Evolutionary conservation across 305 asterid genomes (phyloP), one percentile per base, ranked within the genome.

Genomic region (Withania somnifera): DNA sequence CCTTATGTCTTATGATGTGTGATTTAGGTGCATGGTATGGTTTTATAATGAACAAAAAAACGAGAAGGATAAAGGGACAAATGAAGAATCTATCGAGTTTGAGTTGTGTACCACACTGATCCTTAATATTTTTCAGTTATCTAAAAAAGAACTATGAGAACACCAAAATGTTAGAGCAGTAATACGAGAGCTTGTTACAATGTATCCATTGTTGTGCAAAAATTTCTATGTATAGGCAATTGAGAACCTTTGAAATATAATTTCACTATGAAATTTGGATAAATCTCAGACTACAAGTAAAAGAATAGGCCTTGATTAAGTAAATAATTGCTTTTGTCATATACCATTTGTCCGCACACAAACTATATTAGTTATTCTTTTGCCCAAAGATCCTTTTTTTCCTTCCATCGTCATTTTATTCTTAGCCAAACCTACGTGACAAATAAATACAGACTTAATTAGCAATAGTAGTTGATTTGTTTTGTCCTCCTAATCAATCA

Each of bases 401-500:
- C 14, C 61, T 47, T 50, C 38, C 61, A 47, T 50, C 45, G 26
- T 47, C 26, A 75, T 75, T 24, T 36, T 75, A 8, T 73, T 75
- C 10, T 47, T 0, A 22, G 56, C 42, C 79, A 73, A 73, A 73
- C 58, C 78, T 45, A 73, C 7, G 60, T 47, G 79, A 75, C 60
- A 50, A 73, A 14, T 42, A 73, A 15, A 47, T 45, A 73, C 58
- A 47, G n/a, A n/a, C n/a, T n/a, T n/a, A 73, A 73, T 73, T 36
- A 13, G 34, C 7, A 56, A n/a, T 28, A 50, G 42, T 50, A 17
- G 73, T n/a, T 54, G 36, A 6, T 6, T 6, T 28, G 11, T 24
- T 45, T 45, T 58, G 81, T 82, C 84, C 7, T 26, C 24, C 81
- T 82, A 26, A 56, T 34, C 79, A 47, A n/a, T 73, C 79, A 73